A percentile compares a stretch with the other conserved stretches of the same genome.
phyloP scores from a whole-genome alignment of 352 stramenopile genomes.

The Plasmopara muralis region DNA sequence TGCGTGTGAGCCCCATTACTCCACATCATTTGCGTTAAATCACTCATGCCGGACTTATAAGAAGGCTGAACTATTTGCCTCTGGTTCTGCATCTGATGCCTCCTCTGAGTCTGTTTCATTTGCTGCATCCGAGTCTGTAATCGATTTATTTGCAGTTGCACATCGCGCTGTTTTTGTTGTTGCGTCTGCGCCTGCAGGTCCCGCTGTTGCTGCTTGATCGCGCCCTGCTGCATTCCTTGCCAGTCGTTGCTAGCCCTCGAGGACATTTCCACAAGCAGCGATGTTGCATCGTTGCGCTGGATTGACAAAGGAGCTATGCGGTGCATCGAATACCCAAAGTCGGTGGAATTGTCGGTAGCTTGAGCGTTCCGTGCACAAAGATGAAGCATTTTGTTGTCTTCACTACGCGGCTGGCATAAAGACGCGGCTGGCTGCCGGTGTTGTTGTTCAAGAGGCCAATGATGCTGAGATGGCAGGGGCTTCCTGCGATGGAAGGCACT shows the following conservation, averaged over 20 bases:
- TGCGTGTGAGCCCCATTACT: background rate
- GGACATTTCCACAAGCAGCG: slow-evolving; percentile 11
- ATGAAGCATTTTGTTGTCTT: slow-evolving; percentile 4
- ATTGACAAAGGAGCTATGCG: slow-evolving; percentile 6
- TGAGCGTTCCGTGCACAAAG: slow-evolving; percentile 4
- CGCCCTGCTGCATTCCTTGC: slow-evolving; percentile 20
- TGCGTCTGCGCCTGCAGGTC: slow-evolving; percentile 14
- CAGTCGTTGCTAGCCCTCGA: slow-evolving; percentile 17
- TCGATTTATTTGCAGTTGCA: slow-evolving; percentile 13
- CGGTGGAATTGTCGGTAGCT: background rate
- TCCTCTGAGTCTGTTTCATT: slow-evolving; percentile 10
- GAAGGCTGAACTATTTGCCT: slow-evolving; percentile 10
- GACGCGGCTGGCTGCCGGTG: background rate
- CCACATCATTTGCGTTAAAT: slow-evolving; percentile 9
- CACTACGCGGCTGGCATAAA: slow-evolving; percentile 3
- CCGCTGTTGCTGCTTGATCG: slow-evolving; percentile 17
- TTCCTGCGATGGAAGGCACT: slow-evolving; percentile 18
- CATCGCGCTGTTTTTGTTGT: slow-evolving; percentile 8
- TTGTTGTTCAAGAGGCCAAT: slow-evolving; percentile 1
- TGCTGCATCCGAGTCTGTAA: slow-evolving; percentile 13
- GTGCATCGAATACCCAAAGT: slow-evolving; percentile 10
- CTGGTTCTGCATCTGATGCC: slow-evolving; percentile 7
- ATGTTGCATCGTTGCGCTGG: slow-evolving; percentile 7
- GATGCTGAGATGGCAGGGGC: slow-evolving; percentile 6
- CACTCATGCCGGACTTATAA: slow-evolving; percentile 1